Percentiles rank a stretch among this genome's conserved stretches.
Conservation (phyloP, 441 rosid genomes). For the Corymbia calophylla region DNA sequence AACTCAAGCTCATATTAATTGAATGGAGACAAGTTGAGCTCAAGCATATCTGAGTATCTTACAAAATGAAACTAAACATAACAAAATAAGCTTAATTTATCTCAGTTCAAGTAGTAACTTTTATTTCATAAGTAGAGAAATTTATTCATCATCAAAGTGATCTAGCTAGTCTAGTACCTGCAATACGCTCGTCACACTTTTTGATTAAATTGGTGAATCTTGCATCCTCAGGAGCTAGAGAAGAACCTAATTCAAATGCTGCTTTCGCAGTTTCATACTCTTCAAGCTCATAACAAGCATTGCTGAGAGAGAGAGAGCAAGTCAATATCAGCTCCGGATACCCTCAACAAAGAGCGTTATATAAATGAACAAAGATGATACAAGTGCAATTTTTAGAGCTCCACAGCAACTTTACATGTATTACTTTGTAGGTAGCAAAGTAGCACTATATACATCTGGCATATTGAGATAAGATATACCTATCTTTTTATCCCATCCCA, state of each 20-base stretch:
- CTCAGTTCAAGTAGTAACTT: not conserved
- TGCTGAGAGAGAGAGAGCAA: not conserved
- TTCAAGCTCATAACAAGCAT: constrained; percentile 23
- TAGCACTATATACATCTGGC: not conserved
- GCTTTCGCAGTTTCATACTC: constrained; percentile 17
- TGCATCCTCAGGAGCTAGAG: constrained; percentile 3
- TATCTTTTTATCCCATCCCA: not conserved
- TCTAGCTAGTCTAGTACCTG: constrained; percentile 4
- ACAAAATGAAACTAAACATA: not conserved
- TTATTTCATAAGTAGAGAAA: not conserved
- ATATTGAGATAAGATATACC: not conserved
- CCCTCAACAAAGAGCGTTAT: not conserved
- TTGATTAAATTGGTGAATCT: constrained; percentile 13
- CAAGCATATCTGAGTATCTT: not conserved
- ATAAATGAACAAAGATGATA: not conserved
- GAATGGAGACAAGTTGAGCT: not conserved
- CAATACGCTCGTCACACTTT: constrained; percentile 10
- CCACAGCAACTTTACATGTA: not conserved
- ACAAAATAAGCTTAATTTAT: not conserved
- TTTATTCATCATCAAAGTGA: not conserved
- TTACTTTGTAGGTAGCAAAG: not conserved
- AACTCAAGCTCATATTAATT: not conserved
- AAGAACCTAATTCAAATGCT: constrained; percentile 12
- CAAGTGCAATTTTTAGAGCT: not conserved
- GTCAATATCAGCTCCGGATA: not conserved